A percentile compares a stretch with the other conserved stretches of the same genome.
phyloP scores from a whole-genome alignment of 306 rosid genomes.

The Gynostemma pentaphyllum region DNA sequence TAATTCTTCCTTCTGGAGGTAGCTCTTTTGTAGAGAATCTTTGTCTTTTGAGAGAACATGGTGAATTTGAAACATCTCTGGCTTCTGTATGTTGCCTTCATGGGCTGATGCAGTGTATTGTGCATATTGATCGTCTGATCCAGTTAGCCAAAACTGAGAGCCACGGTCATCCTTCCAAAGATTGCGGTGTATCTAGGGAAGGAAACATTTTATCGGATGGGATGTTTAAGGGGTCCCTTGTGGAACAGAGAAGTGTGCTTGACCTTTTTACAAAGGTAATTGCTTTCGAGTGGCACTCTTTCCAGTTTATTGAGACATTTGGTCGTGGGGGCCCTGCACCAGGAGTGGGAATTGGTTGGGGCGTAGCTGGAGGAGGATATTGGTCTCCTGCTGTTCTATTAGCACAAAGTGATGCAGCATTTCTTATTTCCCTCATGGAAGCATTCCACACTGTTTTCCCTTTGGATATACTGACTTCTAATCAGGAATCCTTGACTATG shows the following conservation, averaged over 20 bases:
- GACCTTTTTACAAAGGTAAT: slow-evolving; percentile 37
- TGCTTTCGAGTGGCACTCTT: slow-evolving; percentile 40
- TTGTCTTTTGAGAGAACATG: slow-evolving; percentile 43
- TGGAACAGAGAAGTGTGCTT: slow-evolving; percentile 45
- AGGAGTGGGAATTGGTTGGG: slow-evolving; percentile 94
- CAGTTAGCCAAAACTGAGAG: slow-evolving; percentile 43
- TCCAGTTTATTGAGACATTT: slow-evolving; percentile 61
- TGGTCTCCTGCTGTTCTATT: slow-evolving; percentile 65
- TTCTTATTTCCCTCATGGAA: slow-evolving; percentile 44
- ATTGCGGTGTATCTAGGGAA: slow-evolving; percentile 38
- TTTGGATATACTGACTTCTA: slow-evolving; percentile 14
- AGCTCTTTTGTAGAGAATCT: slow-evolving; percentile 53
- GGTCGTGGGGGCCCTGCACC: slow-evolving; percentile 98
- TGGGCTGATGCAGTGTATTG: slow-evolving; percentile 38
- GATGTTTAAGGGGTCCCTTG: slow-evolving; percentile 33
- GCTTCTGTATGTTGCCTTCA: slow-evolving; percentile 72
- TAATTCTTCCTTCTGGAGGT: slow-evolving; percentile 21
- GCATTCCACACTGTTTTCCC: slow-evolving; percentile 22
- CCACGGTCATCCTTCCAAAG: slow-evolving; percentile 23
- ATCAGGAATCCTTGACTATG: slow-evolving; percentile 34
- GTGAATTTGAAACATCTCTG: slow-evolving; percentile 51
- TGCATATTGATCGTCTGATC: slow-evolving; percentile 46
- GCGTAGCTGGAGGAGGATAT: slow-evolving; percentile 74
- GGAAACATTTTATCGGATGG: slow-evolving; percentile 64
- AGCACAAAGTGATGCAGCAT: slow-evolving; percentile 47